Conservation (phyloP, 2,329 filamentous ascomycete species). For the Salinomyces thailandicus region DNA sequence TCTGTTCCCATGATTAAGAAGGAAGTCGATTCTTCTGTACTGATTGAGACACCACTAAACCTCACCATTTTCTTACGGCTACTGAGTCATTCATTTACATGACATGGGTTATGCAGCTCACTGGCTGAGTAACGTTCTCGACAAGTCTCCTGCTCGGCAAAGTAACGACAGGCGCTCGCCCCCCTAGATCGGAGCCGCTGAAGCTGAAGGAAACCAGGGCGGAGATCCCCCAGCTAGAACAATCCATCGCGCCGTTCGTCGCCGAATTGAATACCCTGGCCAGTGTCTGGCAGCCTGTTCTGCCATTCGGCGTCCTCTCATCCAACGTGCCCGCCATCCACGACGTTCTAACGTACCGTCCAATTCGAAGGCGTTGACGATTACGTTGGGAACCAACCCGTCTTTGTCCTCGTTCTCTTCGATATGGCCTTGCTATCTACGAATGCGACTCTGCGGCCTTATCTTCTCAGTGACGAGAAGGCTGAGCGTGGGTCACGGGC, state of each 20-base stretch:
- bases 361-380: slow-evolving; percentile 2
- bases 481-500: slow-evolving; percentile 1
- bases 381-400: not conserved
- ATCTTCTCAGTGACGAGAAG: slow-evolving; percentile 9
- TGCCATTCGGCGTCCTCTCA: slow-evolving; percentile 5
- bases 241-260: slow-evolving; percentile 4
- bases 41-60: slow-evolving; percentile 13
- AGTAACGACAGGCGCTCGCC: slow-evolving; percentile 4
- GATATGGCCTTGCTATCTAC: not conserved
- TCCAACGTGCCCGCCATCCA: slow-evolving; percentile 1
- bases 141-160: slow-evolving; percentile 2
- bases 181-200: slow-evolving; percentile 6
- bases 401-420: slow-evolving; percentile 8
- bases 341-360: slow-evolving; percentile 7
- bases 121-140: slow-evolving; percentile 5
- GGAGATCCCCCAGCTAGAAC: not conserved
- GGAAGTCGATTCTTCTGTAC: not conserved
- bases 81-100: slow-evolving; percentile 7
- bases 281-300: slow-evolving; percentile 6
- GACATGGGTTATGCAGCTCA: slow-evolving; percentile 9
- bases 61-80: slow-evolving; percentile 9
- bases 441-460: slow-evolving; percentile 1
- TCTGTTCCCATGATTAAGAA: slow-evolving; percentile 4
- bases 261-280: slow-evolving; percentile 4
- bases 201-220: slow-evolving; percentile 2